phyloP scores from a whole-genome alignment of 1,284 basidiomycete species.

The Cystobasidium sp. region DNA sequence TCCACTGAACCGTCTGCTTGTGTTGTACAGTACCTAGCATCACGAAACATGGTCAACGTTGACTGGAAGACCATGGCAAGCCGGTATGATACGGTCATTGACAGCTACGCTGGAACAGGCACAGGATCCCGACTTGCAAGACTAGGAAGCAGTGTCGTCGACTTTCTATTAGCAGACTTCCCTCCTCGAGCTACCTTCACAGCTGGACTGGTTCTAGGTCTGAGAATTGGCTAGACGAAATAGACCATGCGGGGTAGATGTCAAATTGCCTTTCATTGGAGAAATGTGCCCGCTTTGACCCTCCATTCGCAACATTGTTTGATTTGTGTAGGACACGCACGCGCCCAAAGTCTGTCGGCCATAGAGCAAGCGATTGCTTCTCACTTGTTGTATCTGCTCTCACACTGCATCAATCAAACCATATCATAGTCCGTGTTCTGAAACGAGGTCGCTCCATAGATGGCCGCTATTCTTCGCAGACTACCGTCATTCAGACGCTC shows the following conservation, averaged over 20 bases:
- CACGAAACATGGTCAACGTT: constrained; percentile 50
- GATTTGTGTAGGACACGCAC: constrained; percentile 1
- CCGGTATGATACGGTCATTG: constrained; percentile 50
- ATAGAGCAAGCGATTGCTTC: not conserved
- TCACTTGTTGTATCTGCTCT: not conserved
- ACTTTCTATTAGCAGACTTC: constrained; percentile 52
- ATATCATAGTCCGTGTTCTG: not conserved
- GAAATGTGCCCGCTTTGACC: too few relatives aligned
- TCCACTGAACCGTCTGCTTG: not conserved
- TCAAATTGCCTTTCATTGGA: too few relatives aligned
- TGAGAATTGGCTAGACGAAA: constrained; percentile 30
- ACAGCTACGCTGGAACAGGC: constrained; percentile 44
- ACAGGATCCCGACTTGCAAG: constrained; percentile 43
- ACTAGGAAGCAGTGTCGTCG: constrained; percentile 47
- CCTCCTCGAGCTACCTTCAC: constrained; percentile 52
- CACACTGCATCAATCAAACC: not conserved
- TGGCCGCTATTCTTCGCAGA: constrained; percentile 25
- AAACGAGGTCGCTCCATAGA: not conserved
- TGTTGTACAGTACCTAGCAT: constrained; percentile 50
- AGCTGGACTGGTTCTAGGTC: constrained; percentile 49
- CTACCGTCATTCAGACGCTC: constrained; percentile 29
- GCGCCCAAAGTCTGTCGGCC: not conserved
- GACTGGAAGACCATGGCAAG: constrained; percentile 49
- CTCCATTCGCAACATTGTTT: not conserved
- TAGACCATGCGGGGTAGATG: too few relatives aligned